phyloP scores from a whole-genome alignment of 179 eudicot species.

The Pouteria campechiana region DNA sequence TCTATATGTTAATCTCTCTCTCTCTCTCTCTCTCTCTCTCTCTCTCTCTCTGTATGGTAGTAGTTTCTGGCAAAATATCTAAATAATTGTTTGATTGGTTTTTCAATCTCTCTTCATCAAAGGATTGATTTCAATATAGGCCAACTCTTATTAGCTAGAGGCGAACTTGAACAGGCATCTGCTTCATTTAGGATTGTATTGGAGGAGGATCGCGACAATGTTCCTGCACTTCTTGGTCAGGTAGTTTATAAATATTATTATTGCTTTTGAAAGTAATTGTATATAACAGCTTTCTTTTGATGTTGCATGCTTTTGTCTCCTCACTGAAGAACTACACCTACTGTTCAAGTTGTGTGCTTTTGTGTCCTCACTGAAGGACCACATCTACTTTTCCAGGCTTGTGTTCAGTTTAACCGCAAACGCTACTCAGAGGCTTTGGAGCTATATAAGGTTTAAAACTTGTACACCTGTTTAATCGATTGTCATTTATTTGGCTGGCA shows the following conservation, averaged over 20 bases:
- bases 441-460: constrained; percentile 67
- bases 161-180: constrained; percentile 78
- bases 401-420: constrained; percentile 83
- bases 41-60: too few species aligned
- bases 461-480: neutral
- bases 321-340: too few species aligned
- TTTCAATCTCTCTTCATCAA: too few species aligned
- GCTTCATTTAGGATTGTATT: constrained; percentile 82
- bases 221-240: constrained; percentile 99
- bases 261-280: too few species aligned
- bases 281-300: too few species aligned
- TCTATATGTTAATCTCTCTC: too few species aligned
- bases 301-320: too few species aligned
- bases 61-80: too few species aligned
- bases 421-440: constrained; percentile 76
- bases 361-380: neutral
- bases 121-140: constrained; percentile 43
- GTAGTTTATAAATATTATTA: too few species aligned
- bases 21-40: too few species aligned
- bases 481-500: too few species aligned
- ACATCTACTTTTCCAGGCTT: constrained; percentile 58
- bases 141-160: constrained; percentile 89
- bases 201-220: constrained; percentile 86
- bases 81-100: too few species aligned
- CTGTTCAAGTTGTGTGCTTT: neutral